phyloP scores from a whole-genome alignment of 1,284 basidiomycete genomes.

The Xerocomus minutiporus region DNA sequence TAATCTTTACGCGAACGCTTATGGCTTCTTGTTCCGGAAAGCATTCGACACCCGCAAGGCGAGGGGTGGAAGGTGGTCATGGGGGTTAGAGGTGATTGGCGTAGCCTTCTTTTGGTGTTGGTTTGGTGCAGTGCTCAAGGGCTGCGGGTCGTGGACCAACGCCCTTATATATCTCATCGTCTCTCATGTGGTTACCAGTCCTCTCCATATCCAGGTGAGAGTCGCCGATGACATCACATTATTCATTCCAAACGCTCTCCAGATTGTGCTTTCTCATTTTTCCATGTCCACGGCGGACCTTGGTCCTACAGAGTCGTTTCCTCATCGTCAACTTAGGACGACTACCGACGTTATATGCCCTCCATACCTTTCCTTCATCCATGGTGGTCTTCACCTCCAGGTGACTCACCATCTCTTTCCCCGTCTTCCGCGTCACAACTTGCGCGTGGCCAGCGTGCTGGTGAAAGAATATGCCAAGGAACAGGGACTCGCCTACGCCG shows the following conservation, averaged over 20 bases:
- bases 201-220: constrained; percentile 77
- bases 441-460: constrained; percentile 73
- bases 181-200: constrained; percentile 78
- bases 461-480: constrained; percentile 86
- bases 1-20: constrained; percentile 92
- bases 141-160: constrained; percentile 64
- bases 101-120: constrained; percentile 77
- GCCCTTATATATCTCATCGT: constrained; percentile 70
- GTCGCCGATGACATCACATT: background rate
- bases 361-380: constrained; percentile 79
- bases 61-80: constrained; percentile 66
- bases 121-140: constrained; percentile 64
- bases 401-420: constrained; percentile 98
- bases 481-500: constrained; percentile 81
- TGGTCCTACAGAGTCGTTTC: constrained; percentile 88
- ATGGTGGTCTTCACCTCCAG: constrained; percentile 92
- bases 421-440: constrained; percentile 90
- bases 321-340: constrained; percentile 90
- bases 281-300: constrained; percentile 92
- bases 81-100: constrained; percentile 65
- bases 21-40: constrained; percentile 67
- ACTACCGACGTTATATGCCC: constrained; percentile 94
- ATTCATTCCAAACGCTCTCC: constrained; percentile 10
- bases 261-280: constrained; percentile 98
- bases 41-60: constrained; percentile 57